Base-by-base conservation (phyloP, 148 eudicot species). In the Diospyros lotus region DNA sequence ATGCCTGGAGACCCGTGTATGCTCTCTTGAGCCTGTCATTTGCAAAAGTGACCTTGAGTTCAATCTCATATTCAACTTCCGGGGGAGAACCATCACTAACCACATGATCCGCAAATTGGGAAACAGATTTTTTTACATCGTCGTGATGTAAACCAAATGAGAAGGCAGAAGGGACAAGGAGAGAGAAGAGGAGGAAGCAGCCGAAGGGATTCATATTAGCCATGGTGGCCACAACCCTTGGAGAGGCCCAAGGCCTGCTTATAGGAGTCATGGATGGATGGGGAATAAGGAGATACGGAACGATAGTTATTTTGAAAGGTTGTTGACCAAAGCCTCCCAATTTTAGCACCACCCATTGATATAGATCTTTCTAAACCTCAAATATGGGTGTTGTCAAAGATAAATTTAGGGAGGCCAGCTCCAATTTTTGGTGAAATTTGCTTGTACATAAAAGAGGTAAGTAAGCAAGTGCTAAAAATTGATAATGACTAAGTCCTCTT, bases 11-110 rank as follows among this genome's bases (percentile, higher is more conserved):
- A 1, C 90, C 98, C 15, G 68, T 77, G 73, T 87, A 89, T 0
- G 96, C 96, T 12, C 64, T 82, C n/a, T 85, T 80, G 3, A 93
- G 92, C 78, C 96, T 75, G 0, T 83, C 39, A 52, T 89, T 93
- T 3, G 79, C 77, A 28, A 93, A 87, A 38, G 76, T 73, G 66
- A 77, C 58, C 0, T 74, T 39, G 7, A 77, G 70, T 17, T 73
- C 55, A 2, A 73, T 64, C 15, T 76, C 79, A 4, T 28, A 28
- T 28, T 28, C 28, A 28, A 28, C 28, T 28, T 28, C 46, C 1
- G 79, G 52, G 52, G 8, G 8, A 48, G 52, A 4, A 8, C 8
- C 52, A 8, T 48, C 8, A 48, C 4, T 48, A 48, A 4, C 52
- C 4, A 8, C 52, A 8, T 48, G 85, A 12, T 17, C 71, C 3